A percentile compares a stretch with the other conserved stretches of the same genome.
Evolutionary conservation across 164 flowering plant species (phyloP).

Genomic region (Hamamelis virginiana): DNA sequence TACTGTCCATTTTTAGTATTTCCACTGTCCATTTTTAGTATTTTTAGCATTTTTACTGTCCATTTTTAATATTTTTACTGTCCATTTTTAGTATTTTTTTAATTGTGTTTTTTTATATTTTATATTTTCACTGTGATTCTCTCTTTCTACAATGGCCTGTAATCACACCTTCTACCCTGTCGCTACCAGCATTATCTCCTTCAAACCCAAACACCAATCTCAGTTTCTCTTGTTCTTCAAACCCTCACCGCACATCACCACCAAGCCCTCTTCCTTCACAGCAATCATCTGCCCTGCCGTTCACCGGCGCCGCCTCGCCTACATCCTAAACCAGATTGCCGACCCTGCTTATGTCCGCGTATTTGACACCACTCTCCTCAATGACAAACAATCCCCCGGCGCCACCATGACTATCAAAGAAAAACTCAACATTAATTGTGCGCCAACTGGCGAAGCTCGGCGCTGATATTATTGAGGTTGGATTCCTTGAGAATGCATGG

Average conservation of each 20-base stretch:
- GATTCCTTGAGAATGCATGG: too few species aligned
- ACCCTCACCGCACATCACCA: not conserved
- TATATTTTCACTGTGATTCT: too few species aligned
- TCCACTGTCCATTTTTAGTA: too few species aligned
- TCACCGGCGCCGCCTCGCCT: slow-evolving; percentile 44
- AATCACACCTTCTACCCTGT: not conserved
- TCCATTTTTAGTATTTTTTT: too few species aligned
- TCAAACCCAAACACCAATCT: not conserved
- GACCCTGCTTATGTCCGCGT: slow-evolving; percentile 85
- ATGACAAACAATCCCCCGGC: slow-evolving; percentile 98
- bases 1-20: too few species aligned
- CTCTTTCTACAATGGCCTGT: too few species aligned
- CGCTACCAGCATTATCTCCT: not conserved
- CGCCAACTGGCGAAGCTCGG: slow-evolving; percentile 85
- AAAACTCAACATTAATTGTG: slow-evolving; percentile 90
- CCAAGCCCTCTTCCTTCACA: not conserved
- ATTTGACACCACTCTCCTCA: slow-evolving; percentile 97
- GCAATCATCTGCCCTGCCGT: slow-evolving; percentile 6
- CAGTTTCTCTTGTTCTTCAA: slow-evolving; percentile 7
- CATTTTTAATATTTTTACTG: too few species aligned
- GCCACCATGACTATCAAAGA: slow-evolving; percentile 87
- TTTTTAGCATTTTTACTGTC: too few species aligned
- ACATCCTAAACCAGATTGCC: slow-evolving; percentile 72
- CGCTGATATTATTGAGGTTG: slow-evolving; percentile 94
- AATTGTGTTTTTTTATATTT: too few species aligned